Conservation (phyloP, 768 basidiomycete species). For the Lactarius quietus region DNA sequence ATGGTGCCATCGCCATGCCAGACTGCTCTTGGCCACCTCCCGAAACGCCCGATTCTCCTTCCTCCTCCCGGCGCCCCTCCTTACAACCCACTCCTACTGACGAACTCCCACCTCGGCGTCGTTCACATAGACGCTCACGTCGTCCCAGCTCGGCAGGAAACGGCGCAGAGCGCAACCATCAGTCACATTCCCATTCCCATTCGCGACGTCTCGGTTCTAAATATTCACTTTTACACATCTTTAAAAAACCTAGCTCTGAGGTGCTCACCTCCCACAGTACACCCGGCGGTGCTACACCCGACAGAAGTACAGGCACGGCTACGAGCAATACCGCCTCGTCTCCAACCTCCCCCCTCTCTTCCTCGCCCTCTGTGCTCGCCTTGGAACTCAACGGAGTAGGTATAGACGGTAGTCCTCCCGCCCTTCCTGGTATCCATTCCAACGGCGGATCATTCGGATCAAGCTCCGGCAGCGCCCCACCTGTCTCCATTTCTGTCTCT, state of each 20-base stretch:
- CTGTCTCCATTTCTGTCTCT: conserved; percentile 1
- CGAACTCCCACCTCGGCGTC: conserved; percentile 29
- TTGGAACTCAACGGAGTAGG: conserved; percentile 12
- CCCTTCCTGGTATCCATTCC: conserved; percentile 39
- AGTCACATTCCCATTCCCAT: conserved; percentile 24
- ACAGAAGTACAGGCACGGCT: conserved; percentile 1
- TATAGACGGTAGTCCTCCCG: conserved; percentile 30
- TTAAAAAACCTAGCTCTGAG: conserved; percentile 55
- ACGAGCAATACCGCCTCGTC: conserved; percentile 18
- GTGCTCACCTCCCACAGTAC: conserved; percentile 24
- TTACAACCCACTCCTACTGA: conserved; percentile 14
- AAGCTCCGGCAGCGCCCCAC: conserved; percentile 1
- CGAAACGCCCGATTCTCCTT: conserved; percentile 9
- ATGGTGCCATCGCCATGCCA: not conserved
- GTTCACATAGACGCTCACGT: conserved; percentile 35
- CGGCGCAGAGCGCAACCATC: conserved; percentile 57
- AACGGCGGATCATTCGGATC: conserved; percentile 37
- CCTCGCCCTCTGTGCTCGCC: conserved; percentile 13
- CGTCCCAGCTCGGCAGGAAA: conserved; percentile 62
- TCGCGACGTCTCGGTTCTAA: conserved; percentile 58
- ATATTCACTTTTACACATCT: conserved; percentile 68
- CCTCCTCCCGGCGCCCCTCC: conserved; percentile 14
- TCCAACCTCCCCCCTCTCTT: conserved; percentile 19
- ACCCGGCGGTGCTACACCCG: conserved; percentile 14
- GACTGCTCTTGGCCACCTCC: conserved; percentile 16